Base-by-base conservation (phyloP, 1,139 yeast species). In the Wickerhamiella pararugosa region DNA sequence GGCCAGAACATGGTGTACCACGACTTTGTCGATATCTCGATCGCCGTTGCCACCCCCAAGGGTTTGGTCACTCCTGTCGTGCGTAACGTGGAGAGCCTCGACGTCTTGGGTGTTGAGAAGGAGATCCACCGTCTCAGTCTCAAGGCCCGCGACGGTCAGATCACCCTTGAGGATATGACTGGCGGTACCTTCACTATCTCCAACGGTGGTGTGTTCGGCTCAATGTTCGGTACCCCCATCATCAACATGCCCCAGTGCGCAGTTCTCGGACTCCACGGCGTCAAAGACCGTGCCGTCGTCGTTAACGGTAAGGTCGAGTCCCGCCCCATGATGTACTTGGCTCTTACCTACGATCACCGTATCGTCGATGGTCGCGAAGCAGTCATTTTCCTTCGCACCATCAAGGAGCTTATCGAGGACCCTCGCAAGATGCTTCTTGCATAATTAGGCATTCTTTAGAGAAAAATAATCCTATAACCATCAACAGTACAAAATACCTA, bases 241-340 rank as follows among this genome's bases (percentile, higher is more conserved):
- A 90, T 90, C 64, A 90, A 90, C 74, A 70, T 83, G 76, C 98
- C 98, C 44, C 99, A 90, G 71, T 83, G 95, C 46, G 97, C 97
- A 39, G 98, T 90, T 37, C 75, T 90, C 55, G 99, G 99, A 56
- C 75, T 90, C 61, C 99, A 90, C 60, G 97, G 97, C 64, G 83
- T 83, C 57, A 92, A 90, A 71, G 90, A 90, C 65, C 86, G 98
- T 71, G 93, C 98, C 42, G 95, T 90, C 47, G 92, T 92, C 48
- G 87, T 90, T 48, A 79, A 90, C 54, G 98, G 98, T 44, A 90
- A 90, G 71, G 75, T 90, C 55, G 98, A 83, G 54, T 75, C 92
- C 36, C 82, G 97, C 71, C 99, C 99, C 64, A 90, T 90, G 98
- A 92, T 92, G 98, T 92, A 90, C 75, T 70, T 92, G 61, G 99